These are phyloP conservation scores for Mycena belliarum DNA, from an alignment of 768 basidiomycete genomes.

Conservation along the genomic window DNA sequence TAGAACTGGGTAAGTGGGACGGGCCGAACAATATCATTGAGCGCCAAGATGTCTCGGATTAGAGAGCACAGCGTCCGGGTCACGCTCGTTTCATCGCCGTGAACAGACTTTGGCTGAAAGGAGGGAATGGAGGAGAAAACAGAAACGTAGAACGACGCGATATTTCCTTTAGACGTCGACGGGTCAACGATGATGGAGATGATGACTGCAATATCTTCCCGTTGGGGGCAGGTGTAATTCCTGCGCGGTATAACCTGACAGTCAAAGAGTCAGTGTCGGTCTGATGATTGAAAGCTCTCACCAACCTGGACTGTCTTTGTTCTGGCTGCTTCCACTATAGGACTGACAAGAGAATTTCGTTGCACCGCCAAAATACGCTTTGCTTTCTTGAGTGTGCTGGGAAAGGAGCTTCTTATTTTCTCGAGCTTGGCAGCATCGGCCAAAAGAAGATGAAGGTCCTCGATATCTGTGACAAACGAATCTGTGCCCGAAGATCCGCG, in stretches of 20 bases:
- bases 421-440: slow-evolving; percentile 29
- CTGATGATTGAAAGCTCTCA: neutral
- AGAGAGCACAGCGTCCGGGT: slow-evolving; percentile 37
- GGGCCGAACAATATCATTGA: slow-evolving; percentile 18
- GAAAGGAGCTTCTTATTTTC: slow-evolving; percentile 31
- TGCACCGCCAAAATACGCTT: slow-evolving; percentile 37
- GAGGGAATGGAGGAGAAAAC: slow-evolving; percentile 29
- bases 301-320: slow-evolving; percentile 35
- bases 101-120: slow-evolving; percentile 20
- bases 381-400: slow-evolving; percentile 40
- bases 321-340: slow-evolving; percentile 41
- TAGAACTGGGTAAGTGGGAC: slow-evolving; percentile 45
- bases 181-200: slow-evolving; percentile 46
- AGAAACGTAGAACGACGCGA: slow-evolving; percentile 40
- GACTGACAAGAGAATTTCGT: slow-evolving; percentile 28
- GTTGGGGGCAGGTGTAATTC: slow-evolving; percentile 45
- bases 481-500: slow-evolving; percentile 1
- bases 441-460: slow-evolving; percentile 45
- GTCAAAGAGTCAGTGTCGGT: neutral
- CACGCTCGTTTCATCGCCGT: slow-evolving; percentile 32
- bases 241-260: slow-evolving; percentile 41
- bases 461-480: slow-evolving; percentile 42
- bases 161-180: slow-evolving; percentile 29
- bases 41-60: slow-evolving; percentile 35
- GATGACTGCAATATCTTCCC: slow-evolving; percentile 47